Evolutionary conservation across 306 rosid species (phyloP), one percentile per base, ranked within the genome.

Genomic region (Ziziphus jujuba): DNA sequence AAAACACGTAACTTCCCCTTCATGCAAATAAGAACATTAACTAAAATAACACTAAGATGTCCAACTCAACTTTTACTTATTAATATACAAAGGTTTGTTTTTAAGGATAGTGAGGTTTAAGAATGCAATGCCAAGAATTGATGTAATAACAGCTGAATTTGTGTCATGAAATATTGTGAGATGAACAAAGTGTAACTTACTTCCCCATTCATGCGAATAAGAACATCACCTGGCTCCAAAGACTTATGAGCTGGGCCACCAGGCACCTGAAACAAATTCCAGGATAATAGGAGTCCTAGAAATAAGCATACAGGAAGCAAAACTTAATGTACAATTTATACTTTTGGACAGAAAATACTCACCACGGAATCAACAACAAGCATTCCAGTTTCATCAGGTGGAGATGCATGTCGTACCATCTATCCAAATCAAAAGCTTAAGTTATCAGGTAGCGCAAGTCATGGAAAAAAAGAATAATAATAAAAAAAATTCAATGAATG

Each of bases 201-300:
- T 73, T 93, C 90, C 45, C 98, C 95, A 81, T 93, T 93, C 67
- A 88, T 82, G 64, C 91, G 88, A 74, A 93, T 91, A 81, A 93
- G 97, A 63, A 93, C 89, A 72, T 93, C 98, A 51, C 98, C 98
- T 1, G 98, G 96, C 79, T 90, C 97, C 87, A 93, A 81, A 83
- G 76, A 75, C 76, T 88, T 86, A 23, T 84, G 73, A 49, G 84
- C 98, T 31, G 96, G 98, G 59, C 98, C 95, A 34, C 97, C 98
- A 58, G 98, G 97, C 62, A 93, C 98, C 97, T 93, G 74, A 81
- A 78, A 82, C 75, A 80, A 74, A 65, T 69, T 64, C 71, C 69
- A 77, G 61, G 43, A 63, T 65, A 75, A 66, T 52, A 44, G 3
- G 61, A 59, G 66, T 65, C 58, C 24, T 48, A 56, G 56, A 78